Base-by-base conservation (phyloP, 176 grass and related monocot genomes). In the Oryza longistaminata region DNA sequence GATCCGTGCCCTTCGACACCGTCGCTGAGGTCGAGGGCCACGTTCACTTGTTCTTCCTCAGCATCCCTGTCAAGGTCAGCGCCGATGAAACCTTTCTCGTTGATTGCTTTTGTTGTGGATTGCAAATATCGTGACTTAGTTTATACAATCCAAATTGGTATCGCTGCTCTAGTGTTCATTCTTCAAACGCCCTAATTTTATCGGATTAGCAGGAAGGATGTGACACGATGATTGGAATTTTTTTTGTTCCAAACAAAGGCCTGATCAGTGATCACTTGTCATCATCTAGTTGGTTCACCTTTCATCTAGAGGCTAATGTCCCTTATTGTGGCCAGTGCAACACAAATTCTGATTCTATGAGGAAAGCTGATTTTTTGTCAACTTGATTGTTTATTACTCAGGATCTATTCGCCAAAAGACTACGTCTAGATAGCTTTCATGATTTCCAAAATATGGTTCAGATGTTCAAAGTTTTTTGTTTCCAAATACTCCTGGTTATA, bases 1-100 rank as follows among this genome's bases (percentile, higher is more conserved):
- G 92, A 0, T 97, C 92, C 4, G 77, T 97, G 43, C 92, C 94
- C 11, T 94, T 94, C 80, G 94, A 94, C 64, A 66, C 94, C 66
- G 19, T 97, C 17, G 89, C 78, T 21, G 43, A 94, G 82, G 88
- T 97, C 27, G 88, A 94, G 81, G 94, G 94, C 9, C 73, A 66
- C 50, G 85, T 97, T 9, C 85, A 5, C 66, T 53, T 94, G 45
- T 82, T 97, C 83, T 92, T 94, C 85, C 80, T 93, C 78, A 73
- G 73, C 62, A 29, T 97, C 76, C 94, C 94, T 0, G 90, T 97
- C 80, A 87, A 97, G 94, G 94, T 97, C 16, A 25, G 65, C 35
- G 67, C 48, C 16, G 21, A 27, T 8, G 27, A 62, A 80, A 80
- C 70, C 88, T 46, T 84, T 78, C 34, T 16, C 39, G 15, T 19